Percentiles rank a stretch among this genome's conserved stretches.
phyloP scores from a whole-genome alignment of 345 rosid species.

The Citrus cavaleriei region DNA sequence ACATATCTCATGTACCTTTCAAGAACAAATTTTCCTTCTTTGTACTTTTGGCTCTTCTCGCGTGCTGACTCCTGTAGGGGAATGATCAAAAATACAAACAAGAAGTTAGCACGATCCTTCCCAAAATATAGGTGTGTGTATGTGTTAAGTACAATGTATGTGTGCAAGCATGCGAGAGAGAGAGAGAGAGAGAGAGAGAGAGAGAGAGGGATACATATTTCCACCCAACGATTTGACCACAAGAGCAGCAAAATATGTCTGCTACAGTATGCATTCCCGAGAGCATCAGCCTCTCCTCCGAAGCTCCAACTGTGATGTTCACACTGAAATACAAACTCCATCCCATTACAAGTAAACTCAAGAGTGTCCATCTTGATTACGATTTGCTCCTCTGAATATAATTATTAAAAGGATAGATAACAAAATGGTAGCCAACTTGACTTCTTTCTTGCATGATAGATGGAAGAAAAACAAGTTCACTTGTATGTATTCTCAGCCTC shows the following conservation, averaged over 20 bases:
- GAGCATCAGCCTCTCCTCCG: slow-evolving; percentile 75
- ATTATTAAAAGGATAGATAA: background rate
- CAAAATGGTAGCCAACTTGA: background rate
- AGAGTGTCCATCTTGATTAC: background rate
- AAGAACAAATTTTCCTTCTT: slow-evolving; percentile 78
- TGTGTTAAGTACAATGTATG: background rate
- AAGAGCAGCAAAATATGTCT: slow-evolving; percentile 83
- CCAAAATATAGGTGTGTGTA: background rate
- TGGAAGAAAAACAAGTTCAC: background rate
- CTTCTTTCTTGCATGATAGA: background rate
- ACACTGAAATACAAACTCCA: slow-evolving; percentile 48
- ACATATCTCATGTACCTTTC: slow-evolving; percentile 51
- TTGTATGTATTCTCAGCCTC: background rate
- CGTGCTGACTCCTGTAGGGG: slow-evolving; percentile 59
- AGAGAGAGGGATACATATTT: slow-evolving; percentile 57
- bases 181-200: too few relatives aligned
- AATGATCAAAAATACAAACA: background rate
- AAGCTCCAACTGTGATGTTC: slow-evolving; percentile 56
- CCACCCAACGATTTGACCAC: slow-evolving; percentile 93
- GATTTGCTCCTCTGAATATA: background rate
- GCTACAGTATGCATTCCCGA: slow-evolving; percentile 83
- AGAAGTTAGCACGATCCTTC: background rate
- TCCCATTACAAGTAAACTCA: background rate
- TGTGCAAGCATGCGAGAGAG: background rate
- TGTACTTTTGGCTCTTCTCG: slow-evolving; percentile 70